Conservation (phyloP, 371 early-diverging fungal genomes). For the Cokeromyces recurvatus region DNA sequence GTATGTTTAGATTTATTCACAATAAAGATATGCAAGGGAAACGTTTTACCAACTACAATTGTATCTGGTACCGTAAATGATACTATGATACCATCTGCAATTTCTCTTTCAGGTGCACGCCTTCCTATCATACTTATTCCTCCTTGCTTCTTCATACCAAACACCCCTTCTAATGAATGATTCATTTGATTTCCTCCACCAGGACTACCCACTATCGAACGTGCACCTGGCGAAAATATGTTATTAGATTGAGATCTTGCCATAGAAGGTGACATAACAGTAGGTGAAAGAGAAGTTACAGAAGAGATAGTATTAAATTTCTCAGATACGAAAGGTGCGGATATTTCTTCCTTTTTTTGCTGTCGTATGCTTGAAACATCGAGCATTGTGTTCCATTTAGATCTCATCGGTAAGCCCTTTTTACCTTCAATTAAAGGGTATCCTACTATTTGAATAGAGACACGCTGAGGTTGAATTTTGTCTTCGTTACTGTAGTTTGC, state of each 20-base stretch:
- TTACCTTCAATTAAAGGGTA: slow-evolving; percentile 53
- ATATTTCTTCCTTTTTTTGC: slow-evolving; percentile 41
- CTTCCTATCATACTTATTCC: slow-evolving; percentile 6
- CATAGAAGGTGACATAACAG: slow-evolving; percentile 5
- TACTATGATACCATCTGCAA: slow-evolving; percentile 59
- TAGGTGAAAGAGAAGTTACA: background rate
- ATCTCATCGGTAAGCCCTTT: slow-evolving; percentile 48
- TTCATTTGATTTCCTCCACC: slow-evolving; percentile 14
- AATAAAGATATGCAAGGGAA: slow-evolving; percentile 68
- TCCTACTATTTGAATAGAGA: slow-evolving; percentile 56
- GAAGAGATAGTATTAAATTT: slow-evolving; percentile 7
- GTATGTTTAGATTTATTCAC: slow-evolving; percentile 70
- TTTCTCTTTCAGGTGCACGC: slow-evolving; percentile 31
- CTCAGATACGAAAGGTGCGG: slow-evolving; percentile 7
- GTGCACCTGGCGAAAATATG: slow-evolving; percentile 30
- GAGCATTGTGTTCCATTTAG: slow-evolving; percentile 66
- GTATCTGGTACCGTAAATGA: slow-evolving; percentile 54
- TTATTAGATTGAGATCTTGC: slow-evolving; percentile 11
- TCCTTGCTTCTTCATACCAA: slow-evolving; percentile 13
- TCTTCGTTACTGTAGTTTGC: slow-evolving; percentile 17
- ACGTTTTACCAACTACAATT: slow-evolving; percentile 55
- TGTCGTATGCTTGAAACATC: slow-evolving; percentile 54
- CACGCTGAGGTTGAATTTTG: slow-evolving; percentile 42
- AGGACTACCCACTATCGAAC: slow-evolving; percentile 39
- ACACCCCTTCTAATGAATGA: slow-evolving; percentile 19